Percentiles rank a stretch among this genome's conserved stretches.
Evolutionary conservation across 2,329 filamentous ascomycete species (phyloP).

Genomic region (Diaporthe caulivora): DNA sequence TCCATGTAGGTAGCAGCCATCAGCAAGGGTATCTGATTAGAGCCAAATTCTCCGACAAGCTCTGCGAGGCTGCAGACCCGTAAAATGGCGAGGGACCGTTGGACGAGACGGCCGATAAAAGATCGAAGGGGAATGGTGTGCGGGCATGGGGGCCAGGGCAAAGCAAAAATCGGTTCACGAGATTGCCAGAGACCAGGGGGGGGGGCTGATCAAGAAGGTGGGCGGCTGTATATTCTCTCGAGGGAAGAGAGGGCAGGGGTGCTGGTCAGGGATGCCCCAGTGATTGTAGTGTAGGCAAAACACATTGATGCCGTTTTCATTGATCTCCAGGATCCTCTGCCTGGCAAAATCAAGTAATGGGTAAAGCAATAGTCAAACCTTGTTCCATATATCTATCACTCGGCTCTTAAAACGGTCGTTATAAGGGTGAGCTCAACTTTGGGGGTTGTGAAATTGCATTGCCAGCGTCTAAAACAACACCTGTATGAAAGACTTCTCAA

Average conservation of each 20-base stretch:
- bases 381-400: conserved; percentile 26
- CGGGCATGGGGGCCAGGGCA: conserved; percentile 47
- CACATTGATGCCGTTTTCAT: conserved; percentile 31
- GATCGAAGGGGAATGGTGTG: conserved; percentile 56
- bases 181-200: conserved; percentile 56
- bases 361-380: conserved; percentile 33
- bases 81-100: conserved; percentile 61
- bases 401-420: conserved; percentile 19
- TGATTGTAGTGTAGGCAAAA: conserved; percentile 34
- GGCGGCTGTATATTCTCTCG: conserved; percentile 37
- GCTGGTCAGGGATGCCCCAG: conserved; percentile 35
- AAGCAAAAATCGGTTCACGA: conserved; percentile 59
- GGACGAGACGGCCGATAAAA: conserved; percentile 55
- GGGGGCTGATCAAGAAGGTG: conserved; percentile 40
- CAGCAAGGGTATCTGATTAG: conserved; percentile 57
- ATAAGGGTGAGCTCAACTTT: conserved; percentile 23
- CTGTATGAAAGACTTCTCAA: conserved; percentile 32
- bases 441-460: conserved; percentile 26
- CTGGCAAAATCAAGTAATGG: conserved; percentile 31
- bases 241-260: conserved; percentile 37
- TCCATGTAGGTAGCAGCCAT: conserved; percentile 50
- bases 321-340: conserved; percentile 30
- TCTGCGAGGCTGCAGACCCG: conserved; percentile 54
- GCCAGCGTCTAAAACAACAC: conserved; percentile 19
- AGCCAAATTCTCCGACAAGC: conserved; percentile 58